Percentiles rank a stretch among this genome's conserved stretches.
Evolutionary conservation across 108 stramenopile species (phyloP).

Genomic region (Cyclotella baltica): DNA sequence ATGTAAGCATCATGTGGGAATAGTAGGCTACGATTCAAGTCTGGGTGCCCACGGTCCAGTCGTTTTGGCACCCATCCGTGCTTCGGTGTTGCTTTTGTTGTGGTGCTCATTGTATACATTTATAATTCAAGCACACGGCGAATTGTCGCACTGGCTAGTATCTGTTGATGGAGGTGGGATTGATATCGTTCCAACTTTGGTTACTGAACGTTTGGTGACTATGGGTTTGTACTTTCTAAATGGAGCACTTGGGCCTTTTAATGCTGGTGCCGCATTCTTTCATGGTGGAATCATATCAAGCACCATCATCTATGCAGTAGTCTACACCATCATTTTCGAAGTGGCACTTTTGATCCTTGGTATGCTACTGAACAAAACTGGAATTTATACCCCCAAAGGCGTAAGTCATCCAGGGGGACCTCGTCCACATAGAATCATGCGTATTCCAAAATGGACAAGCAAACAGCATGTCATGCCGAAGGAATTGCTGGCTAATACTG

Average conservation of each 20-base stretch:
- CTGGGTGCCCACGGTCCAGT: constrained; percentile 73
- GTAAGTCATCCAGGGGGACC: constrained; percentile 84
- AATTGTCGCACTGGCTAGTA: constrained; percentile 17
- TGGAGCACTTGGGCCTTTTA: constrained; percentile 1
- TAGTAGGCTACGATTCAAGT: constrained; percentile 76
- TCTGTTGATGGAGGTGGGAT: not conserved
- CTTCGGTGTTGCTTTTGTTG: constrained; percentile 43
- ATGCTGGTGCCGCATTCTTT: not conserved
- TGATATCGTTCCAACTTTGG: not conserved
- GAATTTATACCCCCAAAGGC: constrained; percentile 44
- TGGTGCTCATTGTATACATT: constrained; percentile 49
- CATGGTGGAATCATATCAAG: not conserved
- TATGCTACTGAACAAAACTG: not conserved
- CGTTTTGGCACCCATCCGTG: constrained; percentile 46
- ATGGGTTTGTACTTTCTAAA: constrained; percentile 5
- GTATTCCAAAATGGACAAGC: constrained; percentile 69
- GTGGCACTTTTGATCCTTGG: constrained; percentile 29
- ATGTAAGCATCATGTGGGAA: constrained; percentile 34
- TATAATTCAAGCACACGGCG: constrained; percentile 30
- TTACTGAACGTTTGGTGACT: constrained; percentile 3
- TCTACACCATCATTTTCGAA: constrained; percentile 25
- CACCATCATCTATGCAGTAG: constrained; percentile 34
- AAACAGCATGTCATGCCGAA: constrained; percentile 19
- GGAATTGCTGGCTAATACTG: constrained; percentile 19
- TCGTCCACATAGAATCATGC: constrained; percentile 69